Percentiles rank a stretch among this genome's conserved stretches.
Conservation (phyloP, 1,284 basidiomycete genomes). For the Phlebopus sp. region DNA sequence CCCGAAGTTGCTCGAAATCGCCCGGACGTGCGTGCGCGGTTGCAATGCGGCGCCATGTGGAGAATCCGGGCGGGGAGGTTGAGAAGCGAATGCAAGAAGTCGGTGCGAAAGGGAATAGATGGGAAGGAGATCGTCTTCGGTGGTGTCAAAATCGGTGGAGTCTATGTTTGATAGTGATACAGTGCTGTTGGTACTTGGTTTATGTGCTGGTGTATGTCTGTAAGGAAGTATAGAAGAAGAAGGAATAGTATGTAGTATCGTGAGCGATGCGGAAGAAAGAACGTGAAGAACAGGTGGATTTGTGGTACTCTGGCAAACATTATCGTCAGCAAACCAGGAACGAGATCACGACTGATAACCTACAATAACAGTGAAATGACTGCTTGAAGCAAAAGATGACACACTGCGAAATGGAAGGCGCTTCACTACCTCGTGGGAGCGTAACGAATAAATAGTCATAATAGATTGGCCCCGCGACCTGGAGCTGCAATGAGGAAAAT, state of each 20-base stretch:
- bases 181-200: constrained; percentile 34
- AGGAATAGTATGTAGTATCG: constrained; percentile 49
- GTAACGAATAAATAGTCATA: constrained; percentile 61
- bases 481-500: constrained; percentile 18
- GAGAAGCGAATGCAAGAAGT: constrained; percentile 60
- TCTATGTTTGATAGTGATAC: constrained; percentile 41
- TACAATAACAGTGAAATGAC: constrained; percentile 57
- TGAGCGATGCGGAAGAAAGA: constrained; percentile 52
- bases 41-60: constrained; percentile 16
- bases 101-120: constrained; percentile 61
- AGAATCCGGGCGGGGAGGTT: constrained; percentile 35
- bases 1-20: constrained; percentile 28
- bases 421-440: constrained; percentile 53
- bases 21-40: constrained; percentile 21
- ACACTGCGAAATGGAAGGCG: constrained; percentile 43
- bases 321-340: constrained; percentile 4
- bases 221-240: constrained; percentile 40
- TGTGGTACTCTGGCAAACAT: constrained; percentile 47
- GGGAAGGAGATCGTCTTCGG: constrained; percentile 34
- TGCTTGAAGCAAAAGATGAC: constrained; percentile 48
- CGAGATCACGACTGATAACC: constrained; percentile 25
- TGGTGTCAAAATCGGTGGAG: constrained; percentile 15
- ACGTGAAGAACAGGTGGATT: constrained; percentile 56
- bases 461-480: constrained; percentile 29
- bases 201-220: constrained; percentile 28